phyloP scores from a whole-genome alignment of 345 rosid species.

The Lepidium didymum region DNA sequence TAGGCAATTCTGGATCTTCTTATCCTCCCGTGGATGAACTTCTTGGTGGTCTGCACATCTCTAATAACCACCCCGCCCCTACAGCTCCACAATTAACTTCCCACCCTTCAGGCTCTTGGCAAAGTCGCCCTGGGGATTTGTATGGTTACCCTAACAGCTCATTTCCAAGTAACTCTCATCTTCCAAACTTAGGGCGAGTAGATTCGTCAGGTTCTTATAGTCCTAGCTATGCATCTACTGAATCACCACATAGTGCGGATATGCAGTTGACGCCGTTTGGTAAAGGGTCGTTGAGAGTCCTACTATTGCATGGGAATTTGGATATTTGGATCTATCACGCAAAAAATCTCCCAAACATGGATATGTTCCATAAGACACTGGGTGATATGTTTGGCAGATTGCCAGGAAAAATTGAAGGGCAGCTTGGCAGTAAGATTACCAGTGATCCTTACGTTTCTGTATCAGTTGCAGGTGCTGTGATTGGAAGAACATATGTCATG shows the following conservation, averaged over 20 bases:
- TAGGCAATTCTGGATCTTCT: conserved; percentile 13
- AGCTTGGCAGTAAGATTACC: conserved; percentile 47
- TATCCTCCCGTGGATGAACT: conserved; percentile 74
- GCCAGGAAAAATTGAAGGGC: conserved; percentile 52
- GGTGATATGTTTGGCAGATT: conserved; percentile 66
- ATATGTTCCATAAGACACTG: conserved; percentile 80
- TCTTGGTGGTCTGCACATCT: conserved; percentile 38
- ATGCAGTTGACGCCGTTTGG: conserved; percentile 51
- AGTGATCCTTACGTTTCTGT: conserved; percentile 83
- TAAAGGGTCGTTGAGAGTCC: conserved; percentile 73
- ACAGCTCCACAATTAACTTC: conserved; percentile 29
- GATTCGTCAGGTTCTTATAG: conserved; percentile 34
- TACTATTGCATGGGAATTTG: conserved; percentile 79
- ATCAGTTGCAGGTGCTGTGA: conserved; percentile 55
- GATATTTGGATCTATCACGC: conserved; percentile 80
- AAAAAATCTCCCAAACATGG: conserved; percentile 92
- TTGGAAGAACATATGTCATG: conserved; percentile 83
- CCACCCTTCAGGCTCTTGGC: conserved; percentile 37
- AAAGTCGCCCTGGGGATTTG: conserved; percentile 30
- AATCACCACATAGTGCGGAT: conserved; percentile 30
- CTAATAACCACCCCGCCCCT: conserved; percentile 37
- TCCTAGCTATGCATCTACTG: conserved; percentile 36
- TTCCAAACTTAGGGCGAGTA: conserved; percentile 31
- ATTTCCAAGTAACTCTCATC: conserved; percentile 43
- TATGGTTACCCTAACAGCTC: conserved; percentile 66